These are phyloP conservation scores for Neoscytalidium dimidiatum DNA, from an alignment of 2,329 filamentous ascomycete genomes.

Conservation along the genomic window DNA sequence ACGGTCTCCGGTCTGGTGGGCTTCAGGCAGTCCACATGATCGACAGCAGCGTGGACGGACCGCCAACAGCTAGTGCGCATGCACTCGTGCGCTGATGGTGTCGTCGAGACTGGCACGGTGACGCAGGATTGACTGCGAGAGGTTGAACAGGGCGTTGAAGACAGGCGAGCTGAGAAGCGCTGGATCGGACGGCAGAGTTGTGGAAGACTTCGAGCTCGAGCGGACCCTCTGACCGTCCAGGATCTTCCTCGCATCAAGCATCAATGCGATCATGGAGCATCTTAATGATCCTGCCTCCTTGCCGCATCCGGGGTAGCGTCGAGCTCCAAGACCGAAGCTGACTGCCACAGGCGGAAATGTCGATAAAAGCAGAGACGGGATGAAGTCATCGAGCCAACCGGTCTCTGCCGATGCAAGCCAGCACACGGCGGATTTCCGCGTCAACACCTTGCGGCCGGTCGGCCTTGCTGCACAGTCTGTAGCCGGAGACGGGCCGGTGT, in stretches of 20 bases:
- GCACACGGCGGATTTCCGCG: not conserved
- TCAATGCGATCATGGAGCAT: constrained; percentile 10
- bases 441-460: not conserved
- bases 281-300: constrained; percentile 7
- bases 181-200: not conserved
- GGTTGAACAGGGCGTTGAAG: too few relatives aligned
- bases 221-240: not conserved
- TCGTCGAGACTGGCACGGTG: not conserved
- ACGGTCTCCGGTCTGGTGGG: not conserved
- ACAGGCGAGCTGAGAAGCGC: not conserved
- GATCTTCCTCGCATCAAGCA: constrained; percentile 7
- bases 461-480: not conserved
- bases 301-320: constrained; percentile 3
- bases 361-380: not conserved
- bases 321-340: not conserved
- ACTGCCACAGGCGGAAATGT: not conserved
- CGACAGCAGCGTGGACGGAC: not conserved
- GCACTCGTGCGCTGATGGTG: not conserved
- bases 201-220: not conserved
- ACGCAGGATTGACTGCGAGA: not conserved
- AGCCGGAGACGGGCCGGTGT: constrained; percentile 7
- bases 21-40: not conserved
- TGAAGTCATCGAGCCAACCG: not conserved
- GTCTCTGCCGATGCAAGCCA: not conserved
- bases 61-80: not conserved